phyloP scores from a whole-genome alignment of 2,329 filamentous ascomycete species.

The Hymenoscyphus infarciens region DNA sequence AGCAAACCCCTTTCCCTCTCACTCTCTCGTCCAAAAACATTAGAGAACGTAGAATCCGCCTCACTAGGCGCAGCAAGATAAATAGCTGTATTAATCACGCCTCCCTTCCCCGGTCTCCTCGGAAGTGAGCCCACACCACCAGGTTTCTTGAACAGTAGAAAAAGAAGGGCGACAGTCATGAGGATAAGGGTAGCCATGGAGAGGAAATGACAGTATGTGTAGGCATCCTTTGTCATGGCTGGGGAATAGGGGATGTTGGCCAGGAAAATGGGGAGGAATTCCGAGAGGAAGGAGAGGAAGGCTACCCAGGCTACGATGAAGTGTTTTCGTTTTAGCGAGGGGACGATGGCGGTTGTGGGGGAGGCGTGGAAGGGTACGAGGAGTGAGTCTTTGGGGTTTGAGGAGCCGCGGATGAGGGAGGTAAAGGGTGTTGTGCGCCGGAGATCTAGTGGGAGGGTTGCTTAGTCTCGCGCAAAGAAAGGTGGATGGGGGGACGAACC shows the following conservation, averaged over 20 bases:
- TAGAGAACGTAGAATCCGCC: conserved; percentile 30
- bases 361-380: conserved; percentile 43
- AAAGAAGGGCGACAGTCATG: conserved; percentile 42
- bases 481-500: conserved; percentile 30
- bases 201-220: conserved; percentile 41
- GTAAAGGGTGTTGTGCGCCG: conserved; percentile 45
- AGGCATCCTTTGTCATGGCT: conserved; percentile 39
- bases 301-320: conserved; percentile 41
- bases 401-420: conserved; percentile 35
- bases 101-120: conserved; percentile 35
- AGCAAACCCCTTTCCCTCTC: conserved; percentile 32
- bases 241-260: conserved; percentile 47
- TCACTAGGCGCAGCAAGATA: conserved; percentile 36
- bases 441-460: conserved; percentile 37
- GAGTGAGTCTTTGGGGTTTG: conserved; percentile 39
- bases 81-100: conserved; percentile 41
- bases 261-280: conserved; percentile 49
- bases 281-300: conserved; percentile 43
- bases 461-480: not conserved
- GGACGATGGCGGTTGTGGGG: conserved; percentile 43
- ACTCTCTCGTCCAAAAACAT: conserved; percentile 38
- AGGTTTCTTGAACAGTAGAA: conserved; percentile 39
- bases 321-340: conserved; percentile 38
- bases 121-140: conserved; percentile 42
- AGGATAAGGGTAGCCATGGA: conserved; percentile 39